Percentiles rank a stretch among this genome's conserved stretches.
Conservation (phyloP, 169 alveolate genomes). For the Plasmodium cynomolgi region DNA sequence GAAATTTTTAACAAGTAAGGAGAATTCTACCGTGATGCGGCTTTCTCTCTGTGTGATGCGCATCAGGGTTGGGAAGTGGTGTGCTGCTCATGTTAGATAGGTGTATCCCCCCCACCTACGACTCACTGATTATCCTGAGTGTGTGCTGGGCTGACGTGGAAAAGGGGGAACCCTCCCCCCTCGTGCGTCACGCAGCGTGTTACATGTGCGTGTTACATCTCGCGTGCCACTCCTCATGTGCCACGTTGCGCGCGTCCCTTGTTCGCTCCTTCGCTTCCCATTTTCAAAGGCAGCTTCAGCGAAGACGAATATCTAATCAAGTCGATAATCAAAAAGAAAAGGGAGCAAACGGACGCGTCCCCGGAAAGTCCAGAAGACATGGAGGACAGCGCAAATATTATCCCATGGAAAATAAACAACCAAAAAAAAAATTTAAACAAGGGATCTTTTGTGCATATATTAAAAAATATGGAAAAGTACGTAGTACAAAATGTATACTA, state of each 20-base stretch:
- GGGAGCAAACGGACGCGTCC: constrained; percentile 29
- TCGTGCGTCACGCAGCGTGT: neutral
- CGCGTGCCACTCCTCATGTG: neutral
- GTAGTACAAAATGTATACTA: constrained; percentile 46
- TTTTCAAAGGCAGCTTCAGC: constrained; percentile 64
- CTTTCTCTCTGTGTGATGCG: neutral
- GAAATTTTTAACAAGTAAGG: constrained; percentile 72
- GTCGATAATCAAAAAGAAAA: constrained; percentile 67
- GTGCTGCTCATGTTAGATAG: neutral
- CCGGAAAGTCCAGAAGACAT: neutral
- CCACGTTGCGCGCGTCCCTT: neutral
- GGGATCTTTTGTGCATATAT: constrained; percentile 16
- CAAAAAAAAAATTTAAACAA: constrained; percentile 51
- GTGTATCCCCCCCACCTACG: neutral
- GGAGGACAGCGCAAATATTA: constrained; percentile 2
- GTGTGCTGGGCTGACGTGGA: neutral
- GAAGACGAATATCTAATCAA: constrained; percentile 65
- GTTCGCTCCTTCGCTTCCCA: neutral
- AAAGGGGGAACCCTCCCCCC: neutral
- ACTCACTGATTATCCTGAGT: neutral
- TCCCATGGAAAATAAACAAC: constrained; percentile 67
- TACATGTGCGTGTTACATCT: neutral
- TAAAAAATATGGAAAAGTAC: constrained; percentile 47
- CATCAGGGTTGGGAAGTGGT: neutral
- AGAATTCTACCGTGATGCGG: neutral